Conservation (phyloP, 2,329 filamentous ascomycete genomes). For the Fusarium drepaniforme region DNA sequence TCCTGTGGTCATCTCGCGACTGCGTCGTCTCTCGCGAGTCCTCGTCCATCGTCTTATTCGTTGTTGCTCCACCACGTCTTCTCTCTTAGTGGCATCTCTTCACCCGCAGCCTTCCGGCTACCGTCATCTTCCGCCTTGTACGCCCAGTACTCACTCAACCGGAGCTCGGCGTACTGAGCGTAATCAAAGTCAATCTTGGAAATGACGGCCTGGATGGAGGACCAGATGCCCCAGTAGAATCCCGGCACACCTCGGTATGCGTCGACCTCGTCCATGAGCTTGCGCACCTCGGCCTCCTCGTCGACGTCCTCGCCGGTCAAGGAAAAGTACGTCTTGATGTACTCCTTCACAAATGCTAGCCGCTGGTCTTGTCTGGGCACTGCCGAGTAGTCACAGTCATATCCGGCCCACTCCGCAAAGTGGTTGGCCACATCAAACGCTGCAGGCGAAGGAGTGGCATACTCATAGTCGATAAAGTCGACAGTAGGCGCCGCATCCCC, state of each 20-base stretch:
- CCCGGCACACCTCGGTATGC: slow-evolving; percentile 89
- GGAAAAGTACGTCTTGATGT: slow-evolving; percentile 80
- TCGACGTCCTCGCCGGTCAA: slow-evolving; percentile 59
- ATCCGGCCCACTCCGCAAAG: slow-evolving; percentile 98
- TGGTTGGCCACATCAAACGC: slow-evolving; percentile 98
- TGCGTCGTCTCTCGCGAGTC: not conserved
- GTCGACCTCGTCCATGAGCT: slow-evolving; percentile 85
- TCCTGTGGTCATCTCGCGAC: slow-evolving; percentile 15
- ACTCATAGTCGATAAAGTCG: slow-evolving; percentile 98
- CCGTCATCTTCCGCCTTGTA: slow-evolving; percentile 84
- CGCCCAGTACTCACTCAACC: slow-evolving; percentile 92
- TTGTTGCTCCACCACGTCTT: slow-evolving; percentile 75
- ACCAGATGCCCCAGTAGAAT: slow-evolving; percentile 95
- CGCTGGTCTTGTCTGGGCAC: slow-evolving; percentile 84
- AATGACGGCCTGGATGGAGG: slow-evolving; percentile 92
- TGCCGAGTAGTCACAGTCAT: slow-evolving; percentile 90
- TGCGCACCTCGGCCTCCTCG: slow-evolving; percentile 72
- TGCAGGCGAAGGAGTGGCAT: slow-evolving; percentile 92
- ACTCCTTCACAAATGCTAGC: slow-evolving; percentile 84
- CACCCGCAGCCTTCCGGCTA: slow-evolving; percentile 62
- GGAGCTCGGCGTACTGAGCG: slow-evolving; percentile 86
- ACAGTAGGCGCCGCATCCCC: slow-evolving; percentile 55
- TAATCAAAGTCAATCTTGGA: slow-evolving; percentile 98
- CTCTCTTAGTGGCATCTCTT: slow-evolving; percentile 80
- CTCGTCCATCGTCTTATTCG: slow-evolving; percentile 24